Percentiles rank a stretch among this genome's conserved stretches.
Conservation (phyloP, 2,329 filamentous ascomycete species). For the Aphanocladium album region DNA sequence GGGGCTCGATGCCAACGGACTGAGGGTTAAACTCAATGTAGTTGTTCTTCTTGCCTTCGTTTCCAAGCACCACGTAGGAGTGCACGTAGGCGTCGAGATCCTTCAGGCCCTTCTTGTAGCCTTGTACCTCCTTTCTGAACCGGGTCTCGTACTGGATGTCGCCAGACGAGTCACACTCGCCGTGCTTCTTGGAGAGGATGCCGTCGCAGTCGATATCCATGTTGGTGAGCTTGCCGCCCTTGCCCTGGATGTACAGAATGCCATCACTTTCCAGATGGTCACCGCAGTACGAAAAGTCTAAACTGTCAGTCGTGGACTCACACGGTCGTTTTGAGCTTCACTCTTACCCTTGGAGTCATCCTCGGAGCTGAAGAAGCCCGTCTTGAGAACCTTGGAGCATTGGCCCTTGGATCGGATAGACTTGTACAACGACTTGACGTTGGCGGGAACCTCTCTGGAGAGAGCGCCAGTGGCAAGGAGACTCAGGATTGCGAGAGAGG, state of each 20-base stretch:
- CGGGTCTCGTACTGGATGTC: neutral
- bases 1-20: conserved; percentile 39
- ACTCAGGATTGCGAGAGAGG: neutral
- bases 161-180: conserved; percentile 3
- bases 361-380: neutral
- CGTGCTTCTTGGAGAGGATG: conserved; percentile 39
- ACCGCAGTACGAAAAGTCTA: conserved; percentile 32
- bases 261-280: conserved; percentile 28
- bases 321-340: neutral
- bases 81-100: conserved; percentile 49
- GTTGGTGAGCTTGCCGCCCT: conserved; percentile 33
- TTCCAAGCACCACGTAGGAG: conserved; percentile 51
- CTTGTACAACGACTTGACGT: neutral
- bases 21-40: conserved; percentile 37
- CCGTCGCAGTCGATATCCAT: conserved; percentile 40
- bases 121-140: neutral
- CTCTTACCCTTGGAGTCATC: neutral
- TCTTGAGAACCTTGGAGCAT: neutral
- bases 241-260: conserved; percentile 38
- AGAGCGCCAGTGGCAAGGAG: neutral
- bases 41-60: conserved; percentile 30
- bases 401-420: neutral
- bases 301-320: neutral
- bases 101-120: conserved; percentile 18
- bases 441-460: neutral